Evolutionary conservation across 768 basidiomycete species (phyloP).

Genomic region (Boletus coccyginus): DNA sequence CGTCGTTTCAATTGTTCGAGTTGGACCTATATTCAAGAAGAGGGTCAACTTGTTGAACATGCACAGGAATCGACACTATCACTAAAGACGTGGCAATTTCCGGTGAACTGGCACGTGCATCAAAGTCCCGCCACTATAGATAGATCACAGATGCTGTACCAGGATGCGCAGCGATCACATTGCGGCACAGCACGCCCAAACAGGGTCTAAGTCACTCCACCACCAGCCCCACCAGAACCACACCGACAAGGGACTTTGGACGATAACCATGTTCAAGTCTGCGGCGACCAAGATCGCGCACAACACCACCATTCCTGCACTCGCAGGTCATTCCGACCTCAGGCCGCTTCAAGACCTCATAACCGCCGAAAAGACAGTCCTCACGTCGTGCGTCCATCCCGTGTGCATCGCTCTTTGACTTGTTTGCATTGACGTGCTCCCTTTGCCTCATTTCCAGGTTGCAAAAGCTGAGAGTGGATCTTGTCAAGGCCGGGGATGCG

Average conservation of each 20-base stretch:
- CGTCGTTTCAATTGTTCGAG: no score
- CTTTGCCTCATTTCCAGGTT: constrained; percentile 38
- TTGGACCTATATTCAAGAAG: no score
- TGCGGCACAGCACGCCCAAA: constrained; percentile 1
- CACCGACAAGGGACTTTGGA: background rate
- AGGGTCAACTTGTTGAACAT: no score
- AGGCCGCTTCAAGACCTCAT: constrained; percentile 86
- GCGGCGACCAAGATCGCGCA: constrained; percentile 85
- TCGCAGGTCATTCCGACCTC: constrained; percentile 74
- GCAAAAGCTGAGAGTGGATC: constrained; percentile 64
- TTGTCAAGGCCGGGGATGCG: constrained; percentile 68
- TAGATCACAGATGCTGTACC: no score
- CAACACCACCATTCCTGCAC: constrained; percentile 75
- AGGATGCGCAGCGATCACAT: background rate
- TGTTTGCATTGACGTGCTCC: background rate
- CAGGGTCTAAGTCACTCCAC: constrained; percentile 3
- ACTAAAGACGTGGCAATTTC: no score
- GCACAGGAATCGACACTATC: no score
- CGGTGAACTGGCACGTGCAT: no score
- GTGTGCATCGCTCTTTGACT: background rate
- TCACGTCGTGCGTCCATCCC: constrained; percentile 56
- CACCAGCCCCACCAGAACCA: background rate
- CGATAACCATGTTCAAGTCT: constrained; percentile 63
- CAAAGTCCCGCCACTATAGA: no score
- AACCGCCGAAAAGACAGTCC: constrained; percentile 79